Evolutionary conservation across 257 asterid species (phyloP).

Genomic region (Paulownia fortunei): DNA sequence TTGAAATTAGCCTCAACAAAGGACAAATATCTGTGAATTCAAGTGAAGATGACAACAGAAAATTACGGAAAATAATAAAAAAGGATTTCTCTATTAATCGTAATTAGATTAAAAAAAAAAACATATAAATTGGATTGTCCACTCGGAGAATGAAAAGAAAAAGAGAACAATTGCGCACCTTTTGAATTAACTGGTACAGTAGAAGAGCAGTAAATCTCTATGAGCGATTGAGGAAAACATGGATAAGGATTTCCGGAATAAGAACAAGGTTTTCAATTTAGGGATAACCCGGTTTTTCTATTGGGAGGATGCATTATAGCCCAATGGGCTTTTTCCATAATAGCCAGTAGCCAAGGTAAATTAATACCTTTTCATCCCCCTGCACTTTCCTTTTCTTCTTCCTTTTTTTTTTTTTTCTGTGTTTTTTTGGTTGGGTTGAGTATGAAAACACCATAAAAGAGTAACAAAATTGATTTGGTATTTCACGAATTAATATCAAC

Average conservation of each 20-base stretch:
- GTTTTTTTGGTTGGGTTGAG: neutral
- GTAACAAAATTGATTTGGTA: neutral
- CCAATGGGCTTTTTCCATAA: neutral
- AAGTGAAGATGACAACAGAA: neutral
- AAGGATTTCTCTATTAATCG: neutral
- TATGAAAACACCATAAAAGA: neutral
- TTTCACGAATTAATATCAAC: too few relatives aligned
- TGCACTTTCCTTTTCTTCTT: neutral
- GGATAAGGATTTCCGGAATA: slow-evolving; percentile 27
- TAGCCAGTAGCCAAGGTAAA: neutral
- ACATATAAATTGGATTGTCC: neutral
- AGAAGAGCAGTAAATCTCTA: neutral
- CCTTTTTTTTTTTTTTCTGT: neutral
- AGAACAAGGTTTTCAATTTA: slow-evolving; percentile 1
- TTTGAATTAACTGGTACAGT: slow-evolving; percentile 12
- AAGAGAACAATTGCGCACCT: slow-evolving; percentile 13
- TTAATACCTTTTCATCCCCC: neutral
- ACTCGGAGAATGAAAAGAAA: neutral
- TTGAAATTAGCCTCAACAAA: neutral
- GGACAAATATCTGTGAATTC: neutral
- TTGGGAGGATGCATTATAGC: neutral
- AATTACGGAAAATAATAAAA: neutral
- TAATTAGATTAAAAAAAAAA: too few relatives aligned
- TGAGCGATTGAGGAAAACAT: slow-evolving; percentile 19
- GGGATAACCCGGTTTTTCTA: slow-evolving; percentile 17